Evolutionary conservation across 768 basidiomycete genomes (phyloP), one percentile per base, ranked within the genome.

Genomic region (Phallus indusiatus): DNA sequence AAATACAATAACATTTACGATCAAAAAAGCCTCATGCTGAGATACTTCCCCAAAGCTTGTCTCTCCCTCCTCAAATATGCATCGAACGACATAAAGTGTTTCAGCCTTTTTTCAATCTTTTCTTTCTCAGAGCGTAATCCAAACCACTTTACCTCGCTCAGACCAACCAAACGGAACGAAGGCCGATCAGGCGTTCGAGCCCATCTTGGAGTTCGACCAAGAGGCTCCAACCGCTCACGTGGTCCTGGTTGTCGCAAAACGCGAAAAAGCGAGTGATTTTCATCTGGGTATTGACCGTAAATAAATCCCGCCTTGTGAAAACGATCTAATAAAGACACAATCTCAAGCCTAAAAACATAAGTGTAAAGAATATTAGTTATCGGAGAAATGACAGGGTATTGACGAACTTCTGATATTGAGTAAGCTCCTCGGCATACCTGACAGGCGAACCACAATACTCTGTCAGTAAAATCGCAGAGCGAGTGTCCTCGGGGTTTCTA

Each of bases 401-500:
- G 20, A 24, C 55, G 46, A 21, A 56, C 55, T 56, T 56, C 16
- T 56, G 46, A 10, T 56, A 47, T 24, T 48, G 55, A 1, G 46
- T 51, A 11, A 56, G 24, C 14, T 20, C 35, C 3, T 24, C 36
- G 7, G 28, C 7, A 7, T 28, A 7, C 10, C 11, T 48, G 18
- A 56, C 28, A 8, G 5, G 20, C 11, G 37, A 24, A n/a, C 55
- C 55, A 22, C 55, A 56, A 24, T 56, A 36, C 54, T 56, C 55
- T 4, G 47, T 51, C 1, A 56, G 28, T 7, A 56, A 10, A 28
- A 56, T 56, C 8, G 55, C 12, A 22, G n/a, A 17, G 20, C 49
- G 18, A 18, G 24, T 7, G 0, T 5, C n/a, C 22, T 56, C 46
- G 34, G 51, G 17, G 18, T 52, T 28, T 16, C 17, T 52, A 0